Conservation (phyloP, 257 asterid species). For the Capsicum rhomboideum region DNA sequence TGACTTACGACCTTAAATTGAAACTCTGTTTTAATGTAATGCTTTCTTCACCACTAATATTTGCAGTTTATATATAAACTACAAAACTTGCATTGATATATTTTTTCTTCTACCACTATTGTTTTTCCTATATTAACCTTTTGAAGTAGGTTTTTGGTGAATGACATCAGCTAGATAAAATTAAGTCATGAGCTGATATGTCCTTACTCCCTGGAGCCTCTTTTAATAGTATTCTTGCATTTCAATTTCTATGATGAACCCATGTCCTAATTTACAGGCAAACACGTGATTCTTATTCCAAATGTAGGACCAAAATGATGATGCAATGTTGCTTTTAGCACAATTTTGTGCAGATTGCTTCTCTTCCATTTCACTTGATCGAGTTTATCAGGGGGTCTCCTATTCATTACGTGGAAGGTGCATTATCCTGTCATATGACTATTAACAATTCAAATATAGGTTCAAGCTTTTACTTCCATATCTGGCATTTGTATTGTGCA, state of each 20-base stretch:
- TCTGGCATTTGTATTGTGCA: background rate
- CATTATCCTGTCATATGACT: background rate
- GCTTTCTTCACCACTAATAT: background rate
- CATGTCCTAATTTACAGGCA: background rate
- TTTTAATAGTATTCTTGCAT: background rate
- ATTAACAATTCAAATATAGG: background rate
- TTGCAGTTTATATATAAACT: background rate
- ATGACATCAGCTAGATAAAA: background rate
- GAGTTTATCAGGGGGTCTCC: slow-evolving; percentile 36
- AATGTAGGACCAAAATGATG: slow-evolving; percentile 83
- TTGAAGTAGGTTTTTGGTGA: background rate
- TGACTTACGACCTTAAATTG: background rate
- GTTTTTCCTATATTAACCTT: background rate
- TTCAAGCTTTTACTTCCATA: background rate
- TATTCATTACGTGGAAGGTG: slow-evolving; percentile 81
- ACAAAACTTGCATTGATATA: background rate
- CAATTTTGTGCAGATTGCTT: slow-evolving; percentile 90
- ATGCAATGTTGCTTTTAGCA: slow-evolving; percentile 85
- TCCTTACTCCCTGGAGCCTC: background rate
- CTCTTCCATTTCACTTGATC: slow-evolving; percentile 58
- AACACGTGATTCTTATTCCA: background rate
- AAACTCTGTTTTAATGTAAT: background rate
- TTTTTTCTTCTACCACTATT: background rate
- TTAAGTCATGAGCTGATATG: background rate
- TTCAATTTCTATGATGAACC: background rate